These are phyloP conservation scores for Thielaviopsis punctulata DNA, from an alignment of 2,329 filamentous ascomycete genomes.

Conservation along the genomic window DNA sequence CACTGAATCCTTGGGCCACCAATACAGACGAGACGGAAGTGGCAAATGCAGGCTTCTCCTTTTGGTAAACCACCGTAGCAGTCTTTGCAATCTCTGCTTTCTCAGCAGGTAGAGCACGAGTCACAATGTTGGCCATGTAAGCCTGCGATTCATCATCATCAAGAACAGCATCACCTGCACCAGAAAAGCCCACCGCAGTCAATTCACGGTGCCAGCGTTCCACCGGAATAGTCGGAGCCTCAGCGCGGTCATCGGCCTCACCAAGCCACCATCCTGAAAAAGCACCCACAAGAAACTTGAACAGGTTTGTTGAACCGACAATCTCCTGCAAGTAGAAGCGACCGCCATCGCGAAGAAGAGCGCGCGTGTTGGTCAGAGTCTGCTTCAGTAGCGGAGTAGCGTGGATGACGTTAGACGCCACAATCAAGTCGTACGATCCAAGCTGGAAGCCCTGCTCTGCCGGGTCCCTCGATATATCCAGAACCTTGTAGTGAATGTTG, in stretches of 20 bases:
- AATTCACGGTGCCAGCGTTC: slow-evolving; percentile 18
- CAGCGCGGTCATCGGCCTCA: slow-evolving; percentile 15
- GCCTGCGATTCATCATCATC: slow-evolving; percentile 12
- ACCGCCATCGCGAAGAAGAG: slow-evolving; percentile 19
- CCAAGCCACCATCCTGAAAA: slow-evolving; percentile 22
- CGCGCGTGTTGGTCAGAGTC: slow-evolving; percentile 19
- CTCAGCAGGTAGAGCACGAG: neutral
- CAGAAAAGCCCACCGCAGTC: slow-evolving; percentile 15
- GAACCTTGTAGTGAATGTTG: slow-evolving; percentile 14
- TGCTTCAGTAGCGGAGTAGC: slow-evolving; percentile 18
- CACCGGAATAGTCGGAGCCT: slow-evolving; percentile 16
- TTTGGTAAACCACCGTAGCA: neutral
- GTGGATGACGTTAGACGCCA: slow-evolving; percentile 23
- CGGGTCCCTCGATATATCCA: slow-evolving; percentile 17
- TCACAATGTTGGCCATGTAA: neutral
- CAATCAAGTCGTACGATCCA: slow-evolving; percentile 21
- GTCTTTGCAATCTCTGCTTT: neutral
- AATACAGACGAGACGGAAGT: neutral
- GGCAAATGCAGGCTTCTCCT: neutral
- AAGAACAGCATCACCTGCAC: slow-evolving; percentile 14
- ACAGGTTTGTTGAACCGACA: slow-evolving; percentile 14
- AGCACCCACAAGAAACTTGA: slow-evolving; percentile 18
- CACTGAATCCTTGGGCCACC: neutral
- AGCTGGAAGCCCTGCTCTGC: slow-evolving; percentile 19
- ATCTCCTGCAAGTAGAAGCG: slow-evolving; percentile 19